Base-by-base conservation (phyloP, 345 rosid species). In the Aethionema arabicum region DNA sequence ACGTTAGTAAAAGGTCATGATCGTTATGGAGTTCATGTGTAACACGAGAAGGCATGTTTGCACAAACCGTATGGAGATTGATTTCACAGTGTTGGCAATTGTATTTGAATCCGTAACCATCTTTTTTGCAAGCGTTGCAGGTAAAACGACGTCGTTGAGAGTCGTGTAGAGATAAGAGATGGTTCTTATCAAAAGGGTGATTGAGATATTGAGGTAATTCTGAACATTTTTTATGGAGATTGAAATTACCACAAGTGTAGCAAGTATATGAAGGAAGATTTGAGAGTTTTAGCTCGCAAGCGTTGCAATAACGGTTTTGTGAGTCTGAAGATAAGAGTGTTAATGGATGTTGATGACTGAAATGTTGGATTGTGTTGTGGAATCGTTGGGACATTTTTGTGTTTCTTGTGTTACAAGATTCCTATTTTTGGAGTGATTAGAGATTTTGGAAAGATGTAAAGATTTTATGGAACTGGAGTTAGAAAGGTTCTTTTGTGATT, bases 41-140 rank as follows among this genome's bases (percentile, higher is more conserved):
- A 39, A 71, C 52, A 10, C 16, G 14, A 62, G 77, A 39, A 11
- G 82, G 79, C 82, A 75, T 72, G 32, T 75, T 41, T 2, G 81
- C 82, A 58, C 85, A 79, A 35, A 8, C 41, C 13, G 77, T 62
- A 48, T 83, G 84, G 52, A 83, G 74, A 70, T 79, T 68, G 46
- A 77, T 36, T n/a, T 72, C 67, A 42, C 81, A 83, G 0, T 55
- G 47, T 49, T 75, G 56, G 31, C 82, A 81, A 11, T 57, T 64
- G 77, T 79, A 81, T 16, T 74, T 77, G 54, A 83, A 81, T 36
- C 85, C 80, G 7, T 67, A 65, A 44, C 85, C 80, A 6, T 71
- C 67, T 53, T 56, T 48, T 1, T 78, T 66, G 4, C 82, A 81
- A 0, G 79, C 84, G 43, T 72, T 70, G 39, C 85, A 74, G 13